Evolutionary conservation across 2,329 filamentous ascomycete genomes (phyloP).

Genomic region (Thelonectria olida): DNA sequence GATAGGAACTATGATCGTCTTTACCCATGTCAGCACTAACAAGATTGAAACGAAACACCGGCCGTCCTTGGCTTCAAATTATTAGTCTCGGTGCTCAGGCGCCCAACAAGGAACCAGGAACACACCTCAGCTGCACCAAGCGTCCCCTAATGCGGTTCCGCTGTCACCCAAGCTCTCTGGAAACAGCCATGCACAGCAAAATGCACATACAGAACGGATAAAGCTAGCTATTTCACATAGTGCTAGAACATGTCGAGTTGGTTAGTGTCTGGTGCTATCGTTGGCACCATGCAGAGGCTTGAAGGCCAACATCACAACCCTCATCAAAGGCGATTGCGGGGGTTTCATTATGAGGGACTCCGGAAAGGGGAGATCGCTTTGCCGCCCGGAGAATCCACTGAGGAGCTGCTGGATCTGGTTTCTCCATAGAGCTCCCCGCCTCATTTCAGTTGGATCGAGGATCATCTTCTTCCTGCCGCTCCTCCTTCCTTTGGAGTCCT

Average conservation of each 20-base stretch:
- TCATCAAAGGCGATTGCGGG: background rate
- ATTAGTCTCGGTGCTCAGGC: background rate
- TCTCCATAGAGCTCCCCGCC: constrained; percentile 7
- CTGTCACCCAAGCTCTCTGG: no score
- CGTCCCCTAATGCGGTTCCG: background rate
- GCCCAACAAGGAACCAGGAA: no score
- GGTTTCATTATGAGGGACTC: background rate
- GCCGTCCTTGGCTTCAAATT: background rate
- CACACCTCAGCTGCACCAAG: no score
- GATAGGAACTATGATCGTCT: background rate
- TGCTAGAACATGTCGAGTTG: no score
- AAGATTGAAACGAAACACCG: background rate
- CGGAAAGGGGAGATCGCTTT: constrained; percentile 5
- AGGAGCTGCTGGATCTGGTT: background rate
- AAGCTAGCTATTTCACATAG: background rate
- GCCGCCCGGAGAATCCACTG: constrained; percentile 2
- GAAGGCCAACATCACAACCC: background rate
- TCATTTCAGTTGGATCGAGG: background rate
- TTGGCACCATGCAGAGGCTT: no score
- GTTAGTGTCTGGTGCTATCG: background rate
- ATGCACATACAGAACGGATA: background rate
- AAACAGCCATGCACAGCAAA: no score
- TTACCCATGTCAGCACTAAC: no score
- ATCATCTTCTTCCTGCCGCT: background rate
- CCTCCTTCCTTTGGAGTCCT: background rate